phyloP scores from a whole-genome alignment of 2,329 filamentous ascomycete species.

The Ustulina deusta region DNA sequence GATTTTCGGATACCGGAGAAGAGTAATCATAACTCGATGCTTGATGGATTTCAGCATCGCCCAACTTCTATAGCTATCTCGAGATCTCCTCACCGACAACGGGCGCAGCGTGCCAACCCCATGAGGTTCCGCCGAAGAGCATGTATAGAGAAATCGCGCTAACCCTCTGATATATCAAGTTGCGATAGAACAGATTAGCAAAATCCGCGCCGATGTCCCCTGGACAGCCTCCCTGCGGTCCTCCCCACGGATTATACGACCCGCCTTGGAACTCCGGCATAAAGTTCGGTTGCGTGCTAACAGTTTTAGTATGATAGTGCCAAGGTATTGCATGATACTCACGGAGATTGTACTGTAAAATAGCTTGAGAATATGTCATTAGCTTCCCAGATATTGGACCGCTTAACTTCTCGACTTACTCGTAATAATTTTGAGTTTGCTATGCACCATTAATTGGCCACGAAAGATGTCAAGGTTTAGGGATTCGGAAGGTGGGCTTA shows the following conservation, averaged over 20 bases:
- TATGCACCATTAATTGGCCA: conserved; percentile 2
- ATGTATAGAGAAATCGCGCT: conserved; percentile 73
- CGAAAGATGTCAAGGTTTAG: background rate
- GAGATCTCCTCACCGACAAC: conserved; percentile 55
- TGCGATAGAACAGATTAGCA: conserved; percentile 73
- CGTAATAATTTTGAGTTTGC: conserved; percentile 44
- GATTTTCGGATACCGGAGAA: conserved; percentile 69
- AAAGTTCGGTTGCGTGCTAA: conserved; percentile 61
- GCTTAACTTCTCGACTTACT: conserved; percentile 35
- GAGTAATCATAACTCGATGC: conserved; percentile 74
- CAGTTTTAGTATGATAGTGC: conserved; percentile 1
- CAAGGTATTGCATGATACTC: conserved; percentile 24
- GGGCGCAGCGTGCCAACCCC: conserved; percentile 69
- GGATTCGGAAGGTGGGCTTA: conserved; percentile 52
- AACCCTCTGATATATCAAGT: conserved; percentile 70
- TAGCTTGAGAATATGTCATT: conserved; percentile 42
- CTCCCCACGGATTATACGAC: conserved; percentile 71
- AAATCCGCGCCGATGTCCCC: conserved; percentile 68
- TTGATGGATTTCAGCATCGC: conserved; percentile 2
- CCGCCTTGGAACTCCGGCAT: conserved; percentile 72
- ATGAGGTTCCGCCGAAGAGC: conserved; percentile 74
- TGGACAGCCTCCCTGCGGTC: conserved; percentile 67
- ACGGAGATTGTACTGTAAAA: conserved; percentile 51
- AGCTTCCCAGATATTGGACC: background rate
- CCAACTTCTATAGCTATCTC: background rate